phyloP scores from a whole-genome alignment of 176 grass and related monocot genomes.

The Raddia guianensis region DNA sequence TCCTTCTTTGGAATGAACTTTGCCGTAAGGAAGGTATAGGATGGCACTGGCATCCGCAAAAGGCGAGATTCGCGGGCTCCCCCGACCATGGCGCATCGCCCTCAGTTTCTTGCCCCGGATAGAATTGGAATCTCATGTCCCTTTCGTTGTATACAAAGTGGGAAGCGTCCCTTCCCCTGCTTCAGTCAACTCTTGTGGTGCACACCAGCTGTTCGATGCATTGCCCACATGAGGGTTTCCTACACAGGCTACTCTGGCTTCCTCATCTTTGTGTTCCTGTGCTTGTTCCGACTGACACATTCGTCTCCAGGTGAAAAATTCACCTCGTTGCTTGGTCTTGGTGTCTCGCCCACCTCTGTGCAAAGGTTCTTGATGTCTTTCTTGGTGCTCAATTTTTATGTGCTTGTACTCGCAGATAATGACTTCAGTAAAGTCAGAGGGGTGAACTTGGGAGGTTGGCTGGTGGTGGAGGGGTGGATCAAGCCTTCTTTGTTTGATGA shows the following conservation, averaged over 20 bases:
- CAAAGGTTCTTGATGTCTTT: not conserved
- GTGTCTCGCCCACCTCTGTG: not conserved
- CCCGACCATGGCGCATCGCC: not conserved
- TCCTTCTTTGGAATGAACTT: slow-evolving; percentile 43
- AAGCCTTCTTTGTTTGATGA: slow-evolving; percentile 81
- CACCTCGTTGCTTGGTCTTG: not conserved
- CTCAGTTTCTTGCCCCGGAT: not conserved
- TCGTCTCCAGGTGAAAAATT: slow-evolving; percentile 28
- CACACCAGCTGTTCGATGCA: slow-evolving; percentile 21
- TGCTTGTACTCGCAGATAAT: slow-evolving; percentile 31
- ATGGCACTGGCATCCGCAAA: not conserved
- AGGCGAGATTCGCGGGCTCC: slow-evolving; percentile 20
- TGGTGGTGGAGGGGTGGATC: slow-evolving; percentile 92
- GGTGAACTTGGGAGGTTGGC: slow-evolving; percentile 88
- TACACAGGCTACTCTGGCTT: not conserved
- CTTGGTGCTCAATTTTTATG: not conserved
- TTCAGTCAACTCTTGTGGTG: not conserved
- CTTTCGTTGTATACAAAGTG: slow-evolving; percentile 35
- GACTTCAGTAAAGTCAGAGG: slow-evolving; percentile 68
- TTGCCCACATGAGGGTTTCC: slow-evolving; percentile 36
- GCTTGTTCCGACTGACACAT: not conserved
- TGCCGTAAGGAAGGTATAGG: slow-evolving; percentile 43
- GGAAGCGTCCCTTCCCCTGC: not conserved
- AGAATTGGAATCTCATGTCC: slow-evolving; percentile 45
- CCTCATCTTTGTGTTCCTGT: slow-evolving; percentile 33